These are phyloP conservation scores for Gastrolobium villosum DNA, from an alignment of 306 rosid genomes.

Conservation along the genomic window DNA sequence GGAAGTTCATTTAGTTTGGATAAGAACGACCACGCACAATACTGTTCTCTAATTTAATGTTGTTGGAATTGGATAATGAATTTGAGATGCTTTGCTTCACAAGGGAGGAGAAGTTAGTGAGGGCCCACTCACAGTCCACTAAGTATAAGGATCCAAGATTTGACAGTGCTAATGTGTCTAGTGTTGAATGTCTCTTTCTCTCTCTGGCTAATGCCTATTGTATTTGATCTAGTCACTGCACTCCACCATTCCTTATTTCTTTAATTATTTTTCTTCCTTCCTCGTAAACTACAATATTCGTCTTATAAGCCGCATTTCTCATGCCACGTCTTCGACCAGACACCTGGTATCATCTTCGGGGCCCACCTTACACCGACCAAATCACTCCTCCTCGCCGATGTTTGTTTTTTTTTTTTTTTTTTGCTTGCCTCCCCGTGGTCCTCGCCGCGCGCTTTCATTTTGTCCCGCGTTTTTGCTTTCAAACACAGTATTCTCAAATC, in stretches of 20 bases:
- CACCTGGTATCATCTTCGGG: constrained; percentile 11
- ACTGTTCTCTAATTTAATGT: background rate
- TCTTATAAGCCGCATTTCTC: constrained; percentile 53
- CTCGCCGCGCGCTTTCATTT: constrained; percentile 1
- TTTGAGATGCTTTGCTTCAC: constrained; percentile 58
- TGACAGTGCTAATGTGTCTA: constrained; percentile 22
- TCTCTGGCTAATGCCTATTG: constrained; percentile 7
- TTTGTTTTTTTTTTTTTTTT: constrained; percentile 32
- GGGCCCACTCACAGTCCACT: constrained; percentile 56
- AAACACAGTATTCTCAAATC: background rate
- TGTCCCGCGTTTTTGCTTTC: constrained; percentile 31
- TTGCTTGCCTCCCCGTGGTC: background rate
- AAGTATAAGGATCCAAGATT: constrained; percentile 26
- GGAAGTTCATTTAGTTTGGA: background rate
- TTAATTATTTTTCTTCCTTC: constrained; percentile 41
- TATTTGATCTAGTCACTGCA: background rate
- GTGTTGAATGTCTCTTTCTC: background rate
- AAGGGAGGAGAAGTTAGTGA: constrained; percentile 51
- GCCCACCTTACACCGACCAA: constrained; percentile 64
- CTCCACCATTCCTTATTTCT: background rate
- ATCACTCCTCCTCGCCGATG: constrained; percentile 33
- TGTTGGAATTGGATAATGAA: constrained; percentile 28
- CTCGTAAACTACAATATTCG: constrained; percentile 70
- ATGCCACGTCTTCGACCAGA: constrained; percentile 59
- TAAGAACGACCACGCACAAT: background rate